Evolutionary conservation across 768 basidiomycete genomes (phyloP), one percentile per base, ranked within the genome.

Genomic region (Boletus reticulatus): DNA sequence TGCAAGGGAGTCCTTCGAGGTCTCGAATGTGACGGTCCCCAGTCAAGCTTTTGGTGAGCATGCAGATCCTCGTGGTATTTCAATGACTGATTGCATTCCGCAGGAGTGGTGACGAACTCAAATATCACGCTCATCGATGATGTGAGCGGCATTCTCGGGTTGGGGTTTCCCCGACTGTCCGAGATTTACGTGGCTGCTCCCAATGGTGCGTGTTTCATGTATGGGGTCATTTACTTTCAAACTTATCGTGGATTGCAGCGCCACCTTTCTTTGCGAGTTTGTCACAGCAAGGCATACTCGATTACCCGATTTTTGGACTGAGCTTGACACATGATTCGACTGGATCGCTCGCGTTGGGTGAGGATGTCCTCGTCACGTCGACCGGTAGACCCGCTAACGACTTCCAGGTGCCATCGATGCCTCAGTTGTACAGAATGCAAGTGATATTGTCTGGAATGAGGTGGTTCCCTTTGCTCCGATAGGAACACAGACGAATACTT

Each of bases 301-400:
- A 83, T 34, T 92, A 90, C 65, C 90, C 90, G 1, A 63, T 92
- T 10, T 92, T 92, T 61, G 88, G 85, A n/a, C 61, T 92, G 27
- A 84, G 79, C 61, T 72, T 92, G 58, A 81, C 83, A 1, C 74
- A 76, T 43, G 84, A 87, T 63, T 65, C 72, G 3, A 80, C 77
- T 12, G 89, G 90, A 11, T 79, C 83, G 19, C 73, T 92, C 20
- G 72, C 89, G 3, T 60, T 92, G 16, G 89, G 89, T 87, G 50
- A 62, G 42, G 20, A 8, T 17, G 27, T 9, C 22, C 42, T 32
- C 24, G 4, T 45, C 13, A 9, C 20, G 3, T 14, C 10, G 32
- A 16, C 17, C 9, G 13, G 14, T 5, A 27, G 55, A n/a, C 55
- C 20, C 27, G 38, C 43, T 27, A 44, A 53, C 46, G 19, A n/a